These are phyloP conservation scores for Cladorrhinum sp. DNA, from an alignment of 2,329 filamentous ascomycete genomes.

Conservation along the genomic window DNA sequence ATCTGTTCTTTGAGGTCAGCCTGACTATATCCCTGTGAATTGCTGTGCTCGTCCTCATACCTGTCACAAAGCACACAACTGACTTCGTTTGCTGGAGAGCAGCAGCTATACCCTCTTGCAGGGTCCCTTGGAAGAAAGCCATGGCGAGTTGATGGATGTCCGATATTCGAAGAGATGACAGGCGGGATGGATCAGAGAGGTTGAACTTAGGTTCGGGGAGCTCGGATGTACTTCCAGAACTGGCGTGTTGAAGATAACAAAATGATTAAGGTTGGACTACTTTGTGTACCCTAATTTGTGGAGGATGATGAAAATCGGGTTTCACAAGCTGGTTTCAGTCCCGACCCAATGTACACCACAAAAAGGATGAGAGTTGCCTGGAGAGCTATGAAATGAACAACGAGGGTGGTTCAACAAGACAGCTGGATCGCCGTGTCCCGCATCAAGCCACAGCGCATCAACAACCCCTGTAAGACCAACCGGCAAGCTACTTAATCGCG, in stretches of 20 bases:
- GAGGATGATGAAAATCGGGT: not conserved
- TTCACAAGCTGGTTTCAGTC: not conserved
- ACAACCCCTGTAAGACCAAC: constrained; percentile 3
- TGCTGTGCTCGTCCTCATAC: constrained; percentile 42
- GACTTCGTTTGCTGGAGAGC: constrained; percentile 74
- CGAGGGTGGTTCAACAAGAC: not conserved
- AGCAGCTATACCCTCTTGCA: constrained; percentile 75
- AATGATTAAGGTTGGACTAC: not conserved
- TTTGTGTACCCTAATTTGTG: not conserved
- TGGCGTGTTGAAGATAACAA: not conserved
- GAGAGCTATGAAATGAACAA: not conserved
- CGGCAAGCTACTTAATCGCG: not conserved
- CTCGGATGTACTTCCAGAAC: not conserved
- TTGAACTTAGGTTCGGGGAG: not conserved
- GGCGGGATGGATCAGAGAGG: not conserved
- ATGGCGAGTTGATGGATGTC: constrained; percentile 41
- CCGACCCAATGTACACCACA: not conserved
- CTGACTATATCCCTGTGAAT: not conserved
- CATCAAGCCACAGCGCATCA: constrained; percentile 3
- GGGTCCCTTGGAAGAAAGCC: constrained; percentile 71
- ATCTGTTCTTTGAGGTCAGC: constrained; percentile 48
- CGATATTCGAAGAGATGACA: not conserved
- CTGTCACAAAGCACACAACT: constrained; percentile 80
- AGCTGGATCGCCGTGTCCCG: not conserved
- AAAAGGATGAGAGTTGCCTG: not conserved